These are phyloP conservation scores for Podospora australis DNA, from an alignment of 495 filamentous ascomycete genomes.

Conservation along the genomic window DNA sequence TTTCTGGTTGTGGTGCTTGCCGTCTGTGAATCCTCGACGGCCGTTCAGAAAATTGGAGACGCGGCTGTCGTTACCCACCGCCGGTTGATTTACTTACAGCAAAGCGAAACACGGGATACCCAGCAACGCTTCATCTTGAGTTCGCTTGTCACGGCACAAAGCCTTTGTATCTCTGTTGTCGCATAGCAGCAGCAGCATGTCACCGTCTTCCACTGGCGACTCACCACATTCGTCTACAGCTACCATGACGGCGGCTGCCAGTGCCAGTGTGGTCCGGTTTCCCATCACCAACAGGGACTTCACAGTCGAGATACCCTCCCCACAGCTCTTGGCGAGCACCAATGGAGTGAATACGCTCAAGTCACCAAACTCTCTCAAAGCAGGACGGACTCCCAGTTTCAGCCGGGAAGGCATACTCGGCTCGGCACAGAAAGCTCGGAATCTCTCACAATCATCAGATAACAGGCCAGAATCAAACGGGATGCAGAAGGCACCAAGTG, in stretches of 20 bases:
- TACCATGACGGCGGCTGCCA: constrained; percentile 27
- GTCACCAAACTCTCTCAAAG: constrained; percentile 44
- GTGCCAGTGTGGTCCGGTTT: constrained; percentile 32
- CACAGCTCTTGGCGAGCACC: constrained; percentile 30
- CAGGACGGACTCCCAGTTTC: constrained; percentile 43
- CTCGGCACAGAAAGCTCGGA: constrained; percentile 51
- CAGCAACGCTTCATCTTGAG: too few relatives aligned
- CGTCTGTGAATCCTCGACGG: constrained; percentile 8
- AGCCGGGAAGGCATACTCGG: constrained; percentile 52
- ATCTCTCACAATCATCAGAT: constrained; percentile 49
- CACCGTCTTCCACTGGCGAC: constrained; percentile 46
- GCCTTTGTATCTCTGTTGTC: too few relatives aligned
- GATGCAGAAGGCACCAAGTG: constrained; percentile 40
- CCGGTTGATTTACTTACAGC: constrained; percentile 2
- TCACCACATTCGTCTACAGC: constrained; percentile 41
- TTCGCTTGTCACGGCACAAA: too few relatives aligned
- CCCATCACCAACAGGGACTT: constrained; percentile 42
- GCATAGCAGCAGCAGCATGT: constrained; percentile 27
- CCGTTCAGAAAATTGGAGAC: neutral
- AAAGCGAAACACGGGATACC: constrained; percentile 2
- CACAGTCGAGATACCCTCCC: constrained; percentile 42
- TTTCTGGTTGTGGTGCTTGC: constrained; percentile 10
- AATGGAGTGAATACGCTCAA: constrained; percentile 43
- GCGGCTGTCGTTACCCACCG: neutral
- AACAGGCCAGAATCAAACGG: constrained; percentile 38